Evolutionary conservation across 2,329 filamentous ascomycete genomes (phyloP).

Genomic region (Trichoderma simmonsii): DNA sequence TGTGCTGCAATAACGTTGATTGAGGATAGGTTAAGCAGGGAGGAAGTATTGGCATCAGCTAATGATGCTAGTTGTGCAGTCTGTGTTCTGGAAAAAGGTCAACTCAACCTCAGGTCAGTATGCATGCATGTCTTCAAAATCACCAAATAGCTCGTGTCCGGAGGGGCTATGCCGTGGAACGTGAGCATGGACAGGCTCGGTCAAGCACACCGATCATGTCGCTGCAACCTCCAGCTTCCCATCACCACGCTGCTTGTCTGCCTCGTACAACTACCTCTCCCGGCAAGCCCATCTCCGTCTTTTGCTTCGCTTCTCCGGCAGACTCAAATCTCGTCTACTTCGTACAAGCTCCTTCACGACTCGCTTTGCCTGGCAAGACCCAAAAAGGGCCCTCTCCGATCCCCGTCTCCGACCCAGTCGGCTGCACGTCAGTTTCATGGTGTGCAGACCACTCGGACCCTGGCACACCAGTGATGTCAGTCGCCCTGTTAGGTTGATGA

Average conservation of each 20-base stretch:
- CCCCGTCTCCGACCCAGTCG: not conserved
- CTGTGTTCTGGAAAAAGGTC: not conserved
- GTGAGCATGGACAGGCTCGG: not conserved
- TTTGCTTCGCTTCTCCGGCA: not conserved
- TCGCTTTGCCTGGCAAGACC: not conserved
- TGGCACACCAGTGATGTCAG: slow-evolving; percentile 19
- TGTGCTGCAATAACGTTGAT: not conserved
- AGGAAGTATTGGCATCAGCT: not conserved
- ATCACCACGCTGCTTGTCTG: not conserved
- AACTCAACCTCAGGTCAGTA: not conserved
- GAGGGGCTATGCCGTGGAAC: not conserved
- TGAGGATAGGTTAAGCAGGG: not conserved
- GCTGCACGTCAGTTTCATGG: slow-evolving; percentile 20
- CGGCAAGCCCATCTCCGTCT: not conserved
- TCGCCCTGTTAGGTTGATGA: slow-evolving; percentile 17
- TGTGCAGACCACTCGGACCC: slow-evolving; percentile 8
- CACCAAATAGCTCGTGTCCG: not conserved
- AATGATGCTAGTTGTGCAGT: not conserved
- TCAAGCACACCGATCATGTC: not conserved
- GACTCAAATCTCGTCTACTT: not conserved
- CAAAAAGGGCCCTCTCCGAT: slow-evolving; percentile 1
- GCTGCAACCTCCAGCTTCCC: not conserved
- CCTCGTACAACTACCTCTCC: not conserved
- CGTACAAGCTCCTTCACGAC: not conserved
- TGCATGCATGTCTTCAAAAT: not conserved